Evolutionary conservation across 352 stramenopile genomes (phyloP).

Genomic region (Globisporangium cylindrosporum): DNA sequence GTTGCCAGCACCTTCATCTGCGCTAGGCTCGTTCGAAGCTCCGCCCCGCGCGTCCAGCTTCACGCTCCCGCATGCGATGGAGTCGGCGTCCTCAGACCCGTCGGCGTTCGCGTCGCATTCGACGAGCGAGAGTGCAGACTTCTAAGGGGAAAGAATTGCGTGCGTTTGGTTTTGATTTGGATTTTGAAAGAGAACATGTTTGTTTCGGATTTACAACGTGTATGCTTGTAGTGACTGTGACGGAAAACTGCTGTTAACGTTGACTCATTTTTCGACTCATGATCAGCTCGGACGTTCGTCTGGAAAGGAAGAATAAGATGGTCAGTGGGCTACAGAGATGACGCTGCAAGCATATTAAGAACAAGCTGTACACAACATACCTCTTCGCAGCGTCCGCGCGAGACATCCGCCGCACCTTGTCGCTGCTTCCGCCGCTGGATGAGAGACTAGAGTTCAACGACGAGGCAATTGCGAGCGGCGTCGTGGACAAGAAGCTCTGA

Average conservation of each 20-base stretch:
- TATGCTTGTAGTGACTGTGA: neutral
- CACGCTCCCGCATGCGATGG: conserved; percentile 40
- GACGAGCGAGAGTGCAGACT: conserved; percentile 57
- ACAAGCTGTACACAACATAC: conserved; percentile 30
- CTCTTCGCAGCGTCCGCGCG: conserved; percentile 73
- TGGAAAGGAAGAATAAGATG: conserved; percentile 20
- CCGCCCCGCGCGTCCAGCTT: conserved; percentile 52
- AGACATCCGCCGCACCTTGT: conserved; percentile 59
- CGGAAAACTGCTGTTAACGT: conserved; percentile 24
- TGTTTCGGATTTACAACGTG: neutral
- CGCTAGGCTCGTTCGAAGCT: conserved; percentile 13
- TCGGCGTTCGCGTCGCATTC: conserved; percentile 28
- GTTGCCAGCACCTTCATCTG: conserved; percentile 13
- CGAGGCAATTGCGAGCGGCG: conserved; percentile 38
- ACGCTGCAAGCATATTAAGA: neutral
- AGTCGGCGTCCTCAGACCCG: conserved; percentile 27
- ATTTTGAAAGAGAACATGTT: conserved; percentile 9
- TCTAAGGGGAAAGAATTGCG: conserved; percentile 33
- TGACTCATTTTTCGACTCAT: conserved; percentile 75
- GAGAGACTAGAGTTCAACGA: conserved; percentile 24
- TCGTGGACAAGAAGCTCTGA: conserved; percentile 78
- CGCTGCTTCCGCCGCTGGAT: conserved; percentile 20
- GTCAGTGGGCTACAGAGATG: neutral
- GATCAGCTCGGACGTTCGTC: conserved; percentile 83
- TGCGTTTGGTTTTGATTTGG: conserved; percentile 3